A percentile compares a stretch with the other conserved stretches of the same genome.
phyloP scores from a whole-genome alignment of 208 protist species.

The Acanthamoeba healyi region DNA sequence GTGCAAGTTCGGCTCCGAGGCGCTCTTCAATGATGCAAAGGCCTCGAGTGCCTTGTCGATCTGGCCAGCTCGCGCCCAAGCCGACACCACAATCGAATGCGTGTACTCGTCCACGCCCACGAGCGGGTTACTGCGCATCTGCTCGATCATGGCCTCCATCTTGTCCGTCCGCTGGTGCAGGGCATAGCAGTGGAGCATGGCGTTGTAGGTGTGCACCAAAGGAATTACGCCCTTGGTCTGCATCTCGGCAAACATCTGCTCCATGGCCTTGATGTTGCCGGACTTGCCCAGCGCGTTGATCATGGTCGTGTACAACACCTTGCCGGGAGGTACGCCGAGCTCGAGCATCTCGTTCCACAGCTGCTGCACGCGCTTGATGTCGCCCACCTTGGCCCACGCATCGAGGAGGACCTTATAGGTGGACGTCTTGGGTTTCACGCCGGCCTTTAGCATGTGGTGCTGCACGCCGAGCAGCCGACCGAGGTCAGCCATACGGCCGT shows the following conservation, averaged over 20 bases:
- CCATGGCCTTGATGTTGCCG: neutral
- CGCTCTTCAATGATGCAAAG: neutral
- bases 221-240: no score
- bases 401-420: slow-evolving; percentile 10
- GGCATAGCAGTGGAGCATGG: slow-evolving; percentile 3
- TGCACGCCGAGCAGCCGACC: neutral
- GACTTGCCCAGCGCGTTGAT: neutral
- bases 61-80: neutral
- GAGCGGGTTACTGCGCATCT: neutral
- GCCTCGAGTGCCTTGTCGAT: neutral
- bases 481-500: neutral
- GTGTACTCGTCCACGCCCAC: neutral
- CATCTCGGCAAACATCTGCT: neutral
- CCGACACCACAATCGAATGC: neutral
- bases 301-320: neutral
- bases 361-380: neutral
- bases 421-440: neutral
- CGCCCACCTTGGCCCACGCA: slow-evolving; percentile 47
- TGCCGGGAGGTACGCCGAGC: neutral
- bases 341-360: neutral
- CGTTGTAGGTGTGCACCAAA: neutral
- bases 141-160: slow-evolving; percentile 17
- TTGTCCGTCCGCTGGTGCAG: neutral
- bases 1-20: neutral
- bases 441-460: neutral